Conservation (phyloP, 805 yeast species). For the Zygosaccharomyces lentus region DNA sequence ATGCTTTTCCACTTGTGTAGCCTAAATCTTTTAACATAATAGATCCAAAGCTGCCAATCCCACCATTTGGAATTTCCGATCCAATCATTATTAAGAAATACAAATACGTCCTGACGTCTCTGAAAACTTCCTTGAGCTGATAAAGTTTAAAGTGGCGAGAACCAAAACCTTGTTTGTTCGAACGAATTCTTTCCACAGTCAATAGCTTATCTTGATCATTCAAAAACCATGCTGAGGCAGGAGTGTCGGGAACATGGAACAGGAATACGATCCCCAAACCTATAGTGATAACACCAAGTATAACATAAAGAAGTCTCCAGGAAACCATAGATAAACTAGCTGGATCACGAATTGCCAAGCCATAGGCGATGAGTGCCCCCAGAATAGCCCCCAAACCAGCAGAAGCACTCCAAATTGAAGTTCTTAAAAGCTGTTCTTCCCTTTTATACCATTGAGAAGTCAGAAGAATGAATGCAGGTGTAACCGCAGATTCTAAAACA, state of each 20-base stretch:
- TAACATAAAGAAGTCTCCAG: slow-evolving; percentile 56
- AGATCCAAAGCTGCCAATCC: slow-evolving; percentile 48
- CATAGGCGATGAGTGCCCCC: slow-evolving; percentile 47
- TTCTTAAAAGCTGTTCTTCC: slow-evolving; percentile 46
- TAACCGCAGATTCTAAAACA: slow-evolving; percentile 47
- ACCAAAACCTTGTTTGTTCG: slow-evolving; percentile 49
- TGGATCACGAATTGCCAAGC: slow-evolving; percentile 47
- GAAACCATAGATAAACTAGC: slow-evolving; percentile 40
- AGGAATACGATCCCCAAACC: slow-evolving; percentile 43
- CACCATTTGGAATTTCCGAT: slow-evolving; percentile 47
- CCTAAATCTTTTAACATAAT: slow-evolving; percentile 48
- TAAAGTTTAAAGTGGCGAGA: slow-evolving; percentile 41
- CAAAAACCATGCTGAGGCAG: slow-evolving; percentile 37
- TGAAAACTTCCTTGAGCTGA: slow-evolving; percentile 43
- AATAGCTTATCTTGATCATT: slow-evolving; percentile 40
- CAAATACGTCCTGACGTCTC: slow-evolving; percentile 48
- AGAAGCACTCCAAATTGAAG: slow-evolving; percentile 51
- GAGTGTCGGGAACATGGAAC: slow-evolving; percentile 48
- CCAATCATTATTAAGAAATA: slow-evolving; percentile 42
- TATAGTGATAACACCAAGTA: slow-evolving; percentile 50
- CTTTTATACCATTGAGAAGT: slow-evolving; percentile 57
- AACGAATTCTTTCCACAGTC: slow-evolving; percentile 43
- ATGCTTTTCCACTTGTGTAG: slow-evolving; percentile 40
- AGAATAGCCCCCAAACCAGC: slow-evolving; percentile 46
- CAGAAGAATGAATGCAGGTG: slow-evolving; percentile 51